These are phyloP conservation scores for Histomonas meleagridis DNA, from an alignment of 208 protist genomes.

Conservation along the genomic window DNA sequence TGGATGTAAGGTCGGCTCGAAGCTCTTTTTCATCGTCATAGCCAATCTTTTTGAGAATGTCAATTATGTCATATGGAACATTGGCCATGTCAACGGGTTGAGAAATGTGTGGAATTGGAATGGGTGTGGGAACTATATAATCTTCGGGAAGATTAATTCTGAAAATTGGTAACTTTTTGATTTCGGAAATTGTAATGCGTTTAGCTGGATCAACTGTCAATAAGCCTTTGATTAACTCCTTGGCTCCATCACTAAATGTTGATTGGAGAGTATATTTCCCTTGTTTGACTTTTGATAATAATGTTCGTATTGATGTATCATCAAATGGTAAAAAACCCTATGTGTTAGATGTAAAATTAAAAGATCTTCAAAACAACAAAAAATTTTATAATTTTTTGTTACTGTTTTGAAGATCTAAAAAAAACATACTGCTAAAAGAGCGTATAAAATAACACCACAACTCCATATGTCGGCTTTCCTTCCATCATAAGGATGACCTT, in stretches of 20 bases:
- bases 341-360: background rate
- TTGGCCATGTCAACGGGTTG: background rate
- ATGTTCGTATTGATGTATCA: background rate
- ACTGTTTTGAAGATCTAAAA: no score
- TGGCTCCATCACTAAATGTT: background rate
- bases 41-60: background rate
- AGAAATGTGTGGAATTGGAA: background rate
- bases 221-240: background rate
- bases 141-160: background rate
- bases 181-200: background rate
- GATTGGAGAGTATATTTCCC: background rate
- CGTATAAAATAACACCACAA: background rate
- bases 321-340: conserved; percentile 2
- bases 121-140: background rate
- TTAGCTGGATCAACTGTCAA: background rate
- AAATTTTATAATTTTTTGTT: no score
- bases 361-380: no score
- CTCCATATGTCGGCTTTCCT: background rate
- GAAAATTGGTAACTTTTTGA: background rate
- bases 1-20: background rate
- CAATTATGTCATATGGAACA: background rate
- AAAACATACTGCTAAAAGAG: conserved; percentile 56
- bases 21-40: background rate
- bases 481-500: background rate
- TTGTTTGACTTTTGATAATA: background rate